These are phyloP conservation scores for Trichoderma sp. DNA, from an alignment of 2,329 filamentous ascomycete genomes.

Conservation along the genomic window DNA sequence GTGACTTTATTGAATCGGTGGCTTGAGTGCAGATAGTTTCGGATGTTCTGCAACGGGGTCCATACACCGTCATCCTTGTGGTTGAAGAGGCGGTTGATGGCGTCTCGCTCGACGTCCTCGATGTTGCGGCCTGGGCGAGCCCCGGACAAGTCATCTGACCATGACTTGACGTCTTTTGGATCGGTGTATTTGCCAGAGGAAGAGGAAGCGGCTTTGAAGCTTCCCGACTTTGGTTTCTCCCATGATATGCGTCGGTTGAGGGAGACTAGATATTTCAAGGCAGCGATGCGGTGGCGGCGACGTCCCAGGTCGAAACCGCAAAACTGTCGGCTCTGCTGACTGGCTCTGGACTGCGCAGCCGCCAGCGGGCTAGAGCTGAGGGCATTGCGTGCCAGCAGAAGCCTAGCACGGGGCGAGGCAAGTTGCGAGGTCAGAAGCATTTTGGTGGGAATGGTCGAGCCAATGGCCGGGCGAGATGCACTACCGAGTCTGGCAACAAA, in stretches of 20 bases:
- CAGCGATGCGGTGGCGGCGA: constrained; percentile 42
- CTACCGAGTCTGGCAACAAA: constrained; percentile 15
- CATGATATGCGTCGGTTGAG: constrained; percentile 45
- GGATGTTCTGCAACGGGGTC: constrained; percentile 34
- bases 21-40: constrained; percentile 31
- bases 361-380: constrained; percentile 5
- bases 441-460: constrained; percentile 21
- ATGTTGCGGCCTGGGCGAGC: constrained; percentile 41
- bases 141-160: constrained; percentile 37
- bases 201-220: constrained; percentile 24
- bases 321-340: constrained; percentile 40
- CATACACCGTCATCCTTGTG: constrained; percentile 30
- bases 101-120: constrained; percentile 44
- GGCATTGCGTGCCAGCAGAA: constrained; percentile 20
- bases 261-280: constrained; percentile 46
- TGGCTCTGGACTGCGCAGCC: constrained; percentile 21
- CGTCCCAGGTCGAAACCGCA: constrained; percentile 40
- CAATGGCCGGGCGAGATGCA: constrained; percentile 6
- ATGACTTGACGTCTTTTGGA: constrained; percentile 35
- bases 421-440: constrained; percentile 29
- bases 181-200: constrained; percentile 35
- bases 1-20: constrained; percentile 23
- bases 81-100: constrained; percentile 42
- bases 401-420: constrained; percentile 30
- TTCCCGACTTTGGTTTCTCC: constrained; percentile 35